Evolutionary conservation across 352 stramenopile species (phyloP).

Genomic region (Pythium pyrilobum): DNA sequence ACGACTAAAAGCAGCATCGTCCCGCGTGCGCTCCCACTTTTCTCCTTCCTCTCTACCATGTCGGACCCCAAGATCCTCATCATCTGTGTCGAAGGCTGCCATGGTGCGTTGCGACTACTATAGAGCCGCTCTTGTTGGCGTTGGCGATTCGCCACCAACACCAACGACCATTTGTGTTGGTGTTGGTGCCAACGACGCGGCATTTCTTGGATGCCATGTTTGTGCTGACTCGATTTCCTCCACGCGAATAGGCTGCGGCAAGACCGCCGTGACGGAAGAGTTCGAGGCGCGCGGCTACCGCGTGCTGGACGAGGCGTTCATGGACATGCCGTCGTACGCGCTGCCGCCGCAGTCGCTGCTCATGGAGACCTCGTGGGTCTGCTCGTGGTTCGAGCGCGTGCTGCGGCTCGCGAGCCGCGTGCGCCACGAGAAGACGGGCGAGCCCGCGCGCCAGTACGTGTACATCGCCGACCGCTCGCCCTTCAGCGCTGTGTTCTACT

Average conservation of each 20-base stretch:
- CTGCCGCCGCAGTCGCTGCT: slow-evolving; percentile 87
- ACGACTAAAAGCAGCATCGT: background rate
- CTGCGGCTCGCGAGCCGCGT: slow-evolving; percentile 55
- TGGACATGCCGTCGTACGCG: slow-evolving; percentile 83
- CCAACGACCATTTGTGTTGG: too few relatives aligned
- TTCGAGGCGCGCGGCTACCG: slow-evolving; percentile 73
- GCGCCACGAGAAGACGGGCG: slow-evolving; percentile 29
- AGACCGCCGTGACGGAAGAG: slow-evolving; percentile 72
- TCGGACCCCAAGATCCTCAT: slow-evolving; percentile 67
- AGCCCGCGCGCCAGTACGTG: slow-evolving; percentile 27
- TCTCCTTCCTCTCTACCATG: background rate
- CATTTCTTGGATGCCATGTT: background rate
- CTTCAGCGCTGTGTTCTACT: slow-evolving; percentile 84
- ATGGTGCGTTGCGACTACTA: slow-evolving; percentile 32
- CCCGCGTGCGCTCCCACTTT: background rate
- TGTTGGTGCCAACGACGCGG: too few relatives aligned
- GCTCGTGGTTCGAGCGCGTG: slow-evolving; percentile 88
- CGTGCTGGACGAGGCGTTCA: slow-evolving; percentile 84
- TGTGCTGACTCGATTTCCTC: slow-evolving; percentile 6
- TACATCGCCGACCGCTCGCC: slow-evolving; percentile 85
- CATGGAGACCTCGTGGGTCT: slow-evolving; percentile 89
- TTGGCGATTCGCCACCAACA: too few relatives aligned
- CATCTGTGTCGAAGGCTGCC: slow-evolving; percentile 84
- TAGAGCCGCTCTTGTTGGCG: too few relatives aligned
- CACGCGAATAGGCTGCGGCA: slow-evolving; percentile 57